Evolutionary conservation across 2,329 filamentous ascomycete genomes (phyloP).

Genomic region (Diaporthe sp.): DNA sequence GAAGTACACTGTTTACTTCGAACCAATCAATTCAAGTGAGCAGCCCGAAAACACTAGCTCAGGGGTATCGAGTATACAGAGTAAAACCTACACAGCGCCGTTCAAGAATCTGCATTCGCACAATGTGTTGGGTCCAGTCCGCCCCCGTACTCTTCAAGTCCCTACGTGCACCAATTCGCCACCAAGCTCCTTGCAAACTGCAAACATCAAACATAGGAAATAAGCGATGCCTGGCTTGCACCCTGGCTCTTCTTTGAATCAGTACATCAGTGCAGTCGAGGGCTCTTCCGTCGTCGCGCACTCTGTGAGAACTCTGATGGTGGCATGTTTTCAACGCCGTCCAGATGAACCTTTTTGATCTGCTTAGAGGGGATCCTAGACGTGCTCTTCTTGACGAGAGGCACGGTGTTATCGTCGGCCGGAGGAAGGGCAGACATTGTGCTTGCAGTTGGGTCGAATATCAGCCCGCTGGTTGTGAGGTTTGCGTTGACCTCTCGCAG

Average conservation of each 20-base stretch:
- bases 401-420: constrained; percentile 58
- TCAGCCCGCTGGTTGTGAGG: constrained; percentile 52
- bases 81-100: constrained; percentile 39
- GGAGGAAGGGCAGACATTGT: constrained; percentile 54
- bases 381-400: constrained; percentile 62
- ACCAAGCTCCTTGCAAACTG: constrained; percentile 24
- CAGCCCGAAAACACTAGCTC: constrained; percentile 19
- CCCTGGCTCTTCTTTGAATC: background rate
- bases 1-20: background rate
- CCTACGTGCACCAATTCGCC: background rate
- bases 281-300: constrained; percentile 67
- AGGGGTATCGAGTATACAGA: constrained; percentile 41
- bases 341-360: constrained; percentile 53
- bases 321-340: constrained; percentile 67
- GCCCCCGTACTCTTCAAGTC: background rate
- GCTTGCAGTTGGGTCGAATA: constrained; percentile 60
- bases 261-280: constrained; percentile 54
- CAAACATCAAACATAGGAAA: constrained; percentile 34
- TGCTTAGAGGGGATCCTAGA: constrained; percentile 49
- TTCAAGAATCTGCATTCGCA: constrained; percentile 1
- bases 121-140: constrained; percentile 5
- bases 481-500: constrained; percentile 70
- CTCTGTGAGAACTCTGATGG: constrained; percentile 61
- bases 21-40: constrained; percentile 29
- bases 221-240: background rate